Conservation (phyloP, 2,329 filamentous ascomycete genomes). For the Calonectria pauciramosa region DNA sequence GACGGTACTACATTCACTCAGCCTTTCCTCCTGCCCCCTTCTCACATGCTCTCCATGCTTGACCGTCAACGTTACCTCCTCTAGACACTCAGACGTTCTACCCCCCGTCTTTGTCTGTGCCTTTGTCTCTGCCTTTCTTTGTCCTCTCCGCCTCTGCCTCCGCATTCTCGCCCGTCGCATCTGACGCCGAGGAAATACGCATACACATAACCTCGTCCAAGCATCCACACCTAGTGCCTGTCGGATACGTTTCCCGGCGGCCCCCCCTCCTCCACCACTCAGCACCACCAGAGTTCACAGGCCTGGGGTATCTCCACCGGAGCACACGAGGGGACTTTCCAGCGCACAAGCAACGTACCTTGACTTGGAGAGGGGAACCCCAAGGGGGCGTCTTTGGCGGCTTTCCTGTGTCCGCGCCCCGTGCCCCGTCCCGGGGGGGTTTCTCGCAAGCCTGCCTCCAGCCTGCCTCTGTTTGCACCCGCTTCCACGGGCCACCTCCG, state of each 20-base stretch:
- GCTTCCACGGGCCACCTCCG: slow-evolving; percentile 43
- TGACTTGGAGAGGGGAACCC: slow-evolving; percentile 18
- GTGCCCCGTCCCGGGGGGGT: slow-evolving; percentile 25
- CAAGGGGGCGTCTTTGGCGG: slow-evolving; percentile 38
- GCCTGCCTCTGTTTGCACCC: slow-evolving; percentile 28
- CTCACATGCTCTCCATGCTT: slow-evolving; percentile 10
- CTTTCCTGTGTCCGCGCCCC: slow-evolving; percentile 36
- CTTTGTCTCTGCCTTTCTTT: background rate
- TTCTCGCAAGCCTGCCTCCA: slow-evolving; percentile 19
- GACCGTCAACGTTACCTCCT: slow-evolving; percentile 9
- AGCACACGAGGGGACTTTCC: slow-evolving; percentile 43
- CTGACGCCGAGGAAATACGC: slow-evolving; percentile 21
- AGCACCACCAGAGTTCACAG: slow-evolving; percentile 25
- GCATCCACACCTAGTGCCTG: background rate
- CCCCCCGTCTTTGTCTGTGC: background rate
- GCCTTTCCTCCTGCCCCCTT: slow-evolving; percentile 1
- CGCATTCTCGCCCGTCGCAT: slow-evolving; percentile 16
- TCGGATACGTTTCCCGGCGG: slow-evolving; percentile 36
- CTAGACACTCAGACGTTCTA: background rate
- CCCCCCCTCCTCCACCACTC: slow-evolving; percentile 24
- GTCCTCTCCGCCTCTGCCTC: slow-evolving; percentile 1
- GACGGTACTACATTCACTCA: background rate
- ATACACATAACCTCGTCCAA: slow-evolving; percentile 4
- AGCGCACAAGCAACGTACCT: slow-evolving; percentile 5
- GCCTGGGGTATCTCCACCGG: slow-evolving; percentile 32